These are phyloP conservation scores for Artemisia annua DNA, from an alignment of 129 eudicot genomes.

Conservation along the genomic window DNA sequence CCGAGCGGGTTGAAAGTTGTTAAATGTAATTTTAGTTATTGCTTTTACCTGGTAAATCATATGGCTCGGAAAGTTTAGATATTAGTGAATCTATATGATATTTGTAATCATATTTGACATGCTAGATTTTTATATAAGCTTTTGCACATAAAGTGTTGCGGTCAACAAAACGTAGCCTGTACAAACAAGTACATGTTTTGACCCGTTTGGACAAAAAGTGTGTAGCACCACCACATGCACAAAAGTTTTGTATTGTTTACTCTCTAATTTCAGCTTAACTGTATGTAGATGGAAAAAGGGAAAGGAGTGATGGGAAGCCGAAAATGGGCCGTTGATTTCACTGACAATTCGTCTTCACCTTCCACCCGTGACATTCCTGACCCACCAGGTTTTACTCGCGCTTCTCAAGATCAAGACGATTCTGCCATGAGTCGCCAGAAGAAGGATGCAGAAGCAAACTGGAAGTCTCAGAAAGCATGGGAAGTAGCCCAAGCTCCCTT, in stretches of 20 bases:
- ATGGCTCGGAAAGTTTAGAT: too few relatives aligned
- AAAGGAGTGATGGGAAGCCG: slow-evolving; percentile 72
- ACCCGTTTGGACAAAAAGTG: background rate
- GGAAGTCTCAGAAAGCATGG: slow-evolving; percentile 99
- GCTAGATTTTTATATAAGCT: background rate
- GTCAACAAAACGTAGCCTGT: background rate
- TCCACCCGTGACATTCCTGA: slow-evolving; percentile 83
- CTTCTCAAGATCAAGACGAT: slow-evolving; percentile 87
- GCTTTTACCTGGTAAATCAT: too few relatives aligned
- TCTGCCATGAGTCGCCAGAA: slow-evolving; percentile 66
- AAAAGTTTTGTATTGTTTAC: background rate
- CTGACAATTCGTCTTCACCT: slow-evolving; percentile 68
- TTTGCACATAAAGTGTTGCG: background rate
- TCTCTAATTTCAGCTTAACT: background rate
- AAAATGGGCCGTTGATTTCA: slow-evolving; percentile 95
- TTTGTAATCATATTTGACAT: background rate
- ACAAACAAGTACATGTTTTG: background rate
- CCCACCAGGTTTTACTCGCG: slow-evolving; percentile 88
- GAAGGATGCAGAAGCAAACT: slow-evolving; percentile 87
- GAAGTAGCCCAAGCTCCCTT: slow-evolving; percentile 92
- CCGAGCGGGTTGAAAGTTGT: too few relatives aligned
- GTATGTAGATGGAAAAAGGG: slow-evolving; percentile 70
- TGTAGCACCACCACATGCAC: background rate
- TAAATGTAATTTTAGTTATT: too few relatives aligned
- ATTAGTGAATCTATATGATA: background rate